phyloP scores from a whole-genome alignment of 2,329 filamentous ascomycete species.

The Xylariaceae sp. region DNA sequence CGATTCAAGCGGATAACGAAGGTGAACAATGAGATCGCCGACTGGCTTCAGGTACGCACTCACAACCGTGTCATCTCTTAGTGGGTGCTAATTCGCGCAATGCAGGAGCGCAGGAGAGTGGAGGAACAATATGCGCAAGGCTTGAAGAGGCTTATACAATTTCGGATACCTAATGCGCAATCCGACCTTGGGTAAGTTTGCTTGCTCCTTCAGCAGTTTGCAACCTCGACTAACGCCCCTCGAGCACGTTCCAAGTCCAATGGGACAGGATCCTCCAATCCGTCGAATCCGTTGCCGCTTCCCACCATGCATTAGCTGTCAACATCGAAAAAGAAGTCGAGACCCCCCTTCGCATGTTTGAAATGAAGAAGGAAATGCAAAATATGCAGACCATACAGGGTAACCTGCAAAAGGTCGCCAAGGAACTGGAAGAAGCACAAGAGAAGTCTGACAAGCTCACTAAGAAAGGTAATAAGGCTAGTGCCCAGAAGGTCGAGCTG shows the following conservation, averaged over 20 bases:
- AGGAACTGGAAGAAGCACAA: constrained; percentile 78
- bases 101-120: constrained; percentile 82
- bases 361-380: constrained; percentile 69
- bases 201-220: too few species aligned
- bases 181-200: constrained; percentile 78
- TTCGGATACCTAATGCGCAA: constrained; percentile 68
- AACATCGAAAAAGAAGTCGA: constrained; percentile 90
- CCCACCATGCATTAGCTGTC: constrained; percentile 75
- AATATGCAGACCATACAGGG: constrained; percentile 76
- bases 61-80: neutral
- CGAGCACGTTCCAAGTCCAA: constrained; percentile 80
- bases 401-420: constrained; percentile 76
- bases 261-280: constrained; percentile 85
- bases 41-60: constrained; percentile 83
- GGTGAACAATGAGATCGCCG: constrained; percentile 86
- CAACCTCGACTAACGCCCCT: constrained; percentile 14
- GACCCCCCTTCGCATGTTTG: constrained; percentile 72
- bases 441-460: constrained; percentile 81
- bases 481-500: constrained; percentile 70
- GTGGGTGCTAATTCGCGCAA: constrained; percentile 9
- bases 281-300: constrained; percentile 74
- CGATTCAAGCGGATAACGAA: constrained; percentile 82
- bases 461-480: constrained; percentile 73
- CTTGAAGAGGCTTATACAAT: constrained; percentile 74
- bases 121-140: constrained; percentile 86